Evolutionary conservation across 768 basidiomycete genomes (phyloP).

Genomic region (Hericium rajendrae): DNA sequence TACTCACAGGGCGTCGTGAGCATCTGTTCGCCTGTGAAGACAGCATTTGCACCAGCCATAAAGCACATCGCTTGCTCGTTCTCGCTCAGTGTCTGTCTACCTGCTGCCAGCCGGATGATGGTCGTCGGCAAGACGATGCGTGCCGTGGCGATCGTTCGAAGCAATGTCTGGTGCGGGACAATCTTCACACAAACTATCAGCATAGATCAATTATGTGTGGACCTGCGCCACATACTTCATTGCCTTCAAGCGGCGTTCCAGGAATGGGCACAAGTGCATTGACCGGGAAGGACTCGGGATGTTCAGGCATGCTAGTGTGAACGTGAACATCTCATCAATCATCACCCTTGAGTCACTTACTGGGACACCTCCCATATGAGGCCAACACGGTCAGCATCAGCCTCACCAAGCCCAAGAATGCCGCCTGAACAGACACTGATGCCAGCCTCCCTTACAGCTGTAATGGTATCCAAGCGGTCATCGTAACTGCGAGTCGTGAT

Average conservation of each 20-base stretch:
- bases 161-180: conserved; percentile 71
- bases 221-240: conserved; percentile 49
- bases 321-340: neutral
- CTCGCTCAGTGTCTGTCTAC: conserved; percentile 81
- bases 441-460: conserved; percentile 85
- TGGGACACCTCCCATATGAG: conserved; percentile 90
- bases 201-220: neutral
- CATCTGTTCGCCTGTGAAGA: conserved; percentile 99
- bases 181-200: conserved; percentile 34
- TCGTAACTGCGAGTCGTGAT: conserved; percentile 94
- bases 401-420: conserved; percentile 89
- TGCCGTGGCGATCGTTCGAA: conserved; percentile 93
- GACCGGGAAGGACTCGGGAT: conserved; percentile 98
- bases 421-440: conserved; percentile 97
- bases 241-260: conserved; percentile 87
- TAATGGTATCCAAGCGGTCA: conserved; percentile 83
- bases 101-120: conserved; percentile 92
- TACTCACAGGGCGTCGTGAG: conserved; percentile 88
- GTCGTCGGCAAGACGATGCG: conserved; percentile 85
- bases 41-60: conserved; percentile 96
- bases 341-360: conserved; percentile 36
- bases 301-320: conserved; percentile 69
- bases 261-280: conserved; percentile 94
- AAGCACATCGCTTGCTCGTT: conserved; percentile 96
- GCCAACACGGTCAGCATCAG: conserved; percentile 82